Conservation (phyloP, 2,329 filamentous ascomycete species). For the Dothidotthia symphoricarpi region DNA sequence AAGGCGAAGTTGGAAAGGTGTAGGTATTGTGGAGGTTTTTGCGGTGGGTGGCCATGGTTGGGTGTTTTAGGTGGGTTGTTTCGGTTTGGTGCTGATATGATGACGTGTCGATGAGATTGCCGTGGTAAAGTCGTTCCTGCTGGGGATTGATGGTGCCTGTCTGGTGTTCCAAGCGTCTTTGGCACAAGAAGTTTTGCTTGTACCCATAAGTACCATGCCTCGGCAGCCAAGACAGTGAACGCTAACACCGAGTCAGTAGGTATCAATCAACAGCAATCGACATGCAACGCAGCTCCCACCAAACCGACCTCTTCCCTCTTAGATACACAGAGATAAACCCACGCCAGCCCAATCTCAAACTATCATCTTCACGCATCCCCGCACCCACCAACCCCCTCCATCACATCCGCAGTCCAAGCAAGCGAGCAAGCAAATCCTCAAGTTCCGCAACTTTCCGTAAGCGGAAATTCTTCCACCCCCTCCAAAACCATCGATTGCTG, state of each 20-base stretch:
- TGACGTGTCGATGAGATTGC: background rate
- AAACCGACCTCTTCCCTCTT: no score
- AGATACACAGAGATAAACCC: no score
- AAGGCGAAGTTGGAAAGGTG: slow-evolving; percentile 10
- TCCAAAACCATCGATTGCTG: slow-evolving; percentile 28
- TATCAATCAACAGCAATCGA: no score
- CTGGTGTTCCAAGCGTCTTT: slow-evolving; percentile 1
- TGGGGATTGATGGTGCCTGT: background rate
- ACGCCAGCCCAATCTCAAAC: background rate
- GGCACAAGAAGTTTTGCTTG: background rate
- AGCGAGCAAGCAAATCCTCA: no score
- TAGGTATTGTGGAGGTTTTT: slow-evolving; percentile 23
- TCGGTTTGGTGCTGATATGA: background rate
- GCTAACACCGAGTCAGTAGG: no score
- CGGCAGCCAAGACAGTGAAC: background rate
- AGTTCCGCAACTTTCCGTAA: slow-evolving; percentile 20
- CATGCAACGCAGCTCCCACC: no score
- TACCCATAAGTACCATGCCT: background rate
- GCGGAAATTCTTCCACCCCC: slow-evolving; percentile 14
- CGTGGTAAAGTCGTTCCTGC: no score
- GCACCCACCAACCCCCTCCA: no score
- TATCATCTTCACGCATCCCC: slow-evolving; percentile 1
- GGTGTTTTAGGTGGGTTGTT: background rate
- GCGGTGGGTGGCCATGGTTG: slow-evolving; percentile 7
- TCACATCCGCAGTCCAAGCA: no score